phyloP scores from a whole-genome alignment of 2,329 filamentous ascomycete genomes.

The Hymenoscyphus fructigenus region DNA sequence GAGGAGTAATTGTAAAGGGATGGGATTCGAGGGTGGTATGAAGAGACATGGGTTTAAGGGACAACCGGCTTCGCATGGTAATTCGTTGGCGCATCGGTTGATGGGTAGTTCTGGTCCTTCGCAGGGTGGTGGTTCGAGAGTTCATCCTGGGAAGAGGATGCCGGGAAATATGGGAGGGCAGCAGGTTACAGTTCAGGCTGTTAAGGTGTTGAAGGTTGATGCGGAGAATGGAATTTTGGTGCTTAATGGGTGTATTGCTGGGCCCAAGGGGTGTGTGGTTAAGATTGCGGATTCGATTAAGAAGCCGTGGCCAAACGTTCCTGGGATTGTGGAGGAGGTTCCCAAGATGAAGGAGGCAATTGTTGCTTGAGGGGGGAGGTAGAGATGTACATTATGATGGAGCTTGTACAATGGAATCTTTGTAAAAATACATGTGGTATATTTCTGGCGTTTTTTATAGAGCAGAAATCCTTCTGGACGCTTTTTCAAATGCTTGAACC shows the following conservation, averaged over 20 bases:
- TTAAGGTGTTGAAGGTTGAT: constrained; percentile 86
- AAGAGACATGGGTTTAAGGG: constrained; percentile 89
- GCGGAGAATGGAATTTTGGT: constrained; percentile 83
- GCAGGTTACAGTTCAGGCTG: constrained; percentile 84
- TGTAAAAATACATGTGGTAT: constrained; percentile 31
- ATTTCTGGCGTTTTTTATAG: constrained; percentile 28
- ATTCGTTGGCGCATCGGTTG: constrained; percentile 88
- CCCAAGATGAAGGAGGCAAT: constrained; percentile 43
- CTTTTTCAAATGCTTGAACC: constrained; percentile 20
- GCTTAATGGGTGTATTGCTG: constrained; percentile 81
- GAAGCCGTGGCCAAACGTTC: constrained; percentile 68
- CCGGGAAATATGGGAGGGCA: constrained; percentile 92
- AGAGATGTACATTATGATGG: constrained; percentile 25
- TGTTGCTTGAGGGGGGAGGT: constrained; percentile 40
- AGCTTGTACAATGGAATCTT: constrained; percentile 27
- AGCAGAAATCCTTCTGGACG: constrained; percentile 25
- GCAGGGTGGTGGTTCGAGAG: constrained; percentile 89
- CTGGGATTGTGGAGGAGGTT: constrained; percentile 48
- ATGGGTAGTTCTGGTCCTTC: constrained; percentile 87
- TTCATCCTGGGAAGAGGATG: constrained; percentile 97
- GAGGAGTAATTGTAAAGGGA: constrained; percentile 74
- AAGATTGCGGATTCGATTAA: constrained; percentile 88
- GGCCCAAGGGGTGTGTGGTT: constrained; percentile 83
- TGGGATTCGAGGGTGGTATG: constrained; percentile 97
- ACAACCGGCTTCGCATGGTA: constrained; percentile 91